Evolutionary conservation across 306 rosid genomes (phyloP).

Genomic region (Cucurbita argyrosperma): DNA sequence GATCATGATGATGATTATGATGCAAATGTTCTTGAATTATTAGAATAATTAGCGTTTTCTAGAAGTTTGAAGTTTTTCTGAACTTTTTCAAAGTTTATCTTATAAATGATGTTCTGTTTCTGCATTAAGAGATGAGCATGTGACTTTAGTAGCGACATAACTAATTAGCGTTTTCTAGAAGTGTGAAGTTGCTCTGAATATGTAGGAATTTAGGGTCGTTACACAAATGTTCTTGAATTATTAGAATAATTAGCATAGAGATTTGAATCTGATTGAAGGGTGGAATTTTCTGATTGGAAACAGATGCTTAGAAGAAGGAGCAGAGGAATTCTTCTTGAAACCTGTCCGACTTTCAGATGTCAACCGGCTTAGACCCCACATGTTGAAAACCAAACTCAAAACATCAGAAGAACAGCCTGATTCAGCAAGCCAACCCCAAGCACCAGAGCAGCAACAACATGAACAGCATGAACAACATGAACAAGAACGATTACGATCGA

Average conservation of each 20-base stretch:
- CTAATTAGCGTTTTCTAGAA: no score
- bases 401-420: neutral
- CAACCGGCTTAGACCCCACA: constrained; percentile 52
- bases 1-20: neutral
- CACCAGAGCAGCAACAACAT: constrained; percentile 10
- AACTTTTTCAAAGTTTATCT: no score
- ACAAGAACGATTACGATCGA: neutral
- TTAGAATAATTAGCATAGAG: no score
- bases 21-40: neutral
- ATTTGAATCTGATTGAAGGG: constrained; percentile 3
- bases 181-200: no score
- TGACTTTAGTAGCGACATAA: no score
- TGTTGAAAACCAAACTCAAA: constrained; percentile 50
- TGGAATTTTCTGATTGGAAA: neutral
- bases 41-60: no score
- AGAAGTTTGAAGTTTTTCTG: no score
- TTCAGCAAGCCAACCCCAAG: neutral
- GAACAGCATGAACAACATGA: neutral
- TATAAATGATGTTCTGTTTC: no score
- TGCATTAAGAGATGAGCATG: no score
- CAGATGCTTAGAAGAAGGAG: constrained; percentile 95
- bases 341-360: constrained; percentile 71
- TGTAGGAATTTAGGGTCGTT: no score
- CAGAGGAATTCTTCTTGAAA: constrained; percentile 86
- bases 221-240: no score